These are phyloP conservation scores for Opeltia flavorubescens DNA, from an alignment of 495 filamentous ascomycete genomes.

Conservation along the genomic window DNA sequence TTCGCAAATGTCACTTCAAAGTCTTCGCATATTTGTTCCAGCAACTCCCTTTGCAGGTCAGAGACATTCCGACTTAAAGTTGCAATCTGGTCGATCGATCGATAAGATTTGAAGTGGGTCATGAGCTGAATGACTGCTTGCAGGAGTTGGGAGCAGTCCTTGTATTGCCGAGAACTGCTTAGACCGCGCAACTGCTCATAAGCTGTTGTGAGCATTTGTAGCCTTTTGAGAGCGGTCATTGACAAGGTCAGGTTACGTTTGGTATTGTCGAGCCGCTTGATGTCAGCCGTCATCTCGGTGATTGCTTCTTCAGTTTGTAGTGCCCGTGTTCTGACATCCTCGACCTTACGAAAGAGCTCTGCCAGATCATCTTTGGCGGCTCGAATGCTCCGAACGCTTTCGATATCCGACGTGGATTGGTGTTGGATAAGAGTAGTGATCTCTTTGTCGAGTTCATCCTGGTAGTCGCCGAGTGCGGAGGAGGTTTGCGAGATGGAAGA, in stretches of 20 bases:
- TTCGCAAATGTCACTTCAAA: slow-evolving; percentile 93
- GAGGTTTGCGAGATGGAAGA: slow-evolving; percentile 61
- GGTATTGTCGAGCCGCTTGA: slow-evolving; percentile 91
- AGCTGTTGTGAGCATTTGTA: slow-evolving; percentile 97
- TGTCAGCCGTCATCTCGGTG: slow-evolving; percentile 98
- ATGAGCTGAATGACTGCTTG: slow-evolving; percentile 96
- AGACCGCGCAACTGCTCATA: slow-evolving; percentile 88
- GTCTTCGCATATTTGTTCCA: slow-evolving; percentile 96
- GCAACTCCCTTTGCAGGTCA: slow-evolving; percentile 81
- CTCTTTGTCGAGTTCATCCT: slow-evolving; percentile 71
- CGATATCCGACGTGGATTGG: slow-evolving; percentile 75
- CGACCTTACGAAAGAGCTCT: slow-evolving; percentile 87
- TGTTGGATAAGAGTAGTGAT: slow-evolving; percentile 63
- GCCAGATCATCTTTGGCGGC: slow-evolving; percentile 78
- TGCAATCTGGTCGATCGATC: slow-evolving; percentile 95
- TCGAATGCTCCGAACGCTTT: slow-evolving; percentile 79
- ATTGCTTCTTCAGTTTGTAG: slow-evolving; percentile 89
- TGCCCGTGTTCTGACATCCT: slow-evolving; percentile 79
- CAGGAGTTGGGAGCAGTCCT: slow-evolving; percentile 88
- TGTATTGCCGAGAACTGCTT: slow-evolving; percentile 77
- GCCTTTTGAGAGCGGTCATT: slow-evolving; percentile 92
- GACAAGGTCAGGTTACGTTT: slow-evolving; percentile 93
- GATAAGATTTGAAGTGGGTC: slow-evolving; percentile 96
- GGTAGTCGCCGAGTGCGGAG: slow-evolving; percentile 54
- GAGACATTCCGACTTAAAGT: slow-evolving; percentile 85